phyloP scores from a whole-genome alignment of 1,139 yeast species.

The Pichia sp. region DNA sequence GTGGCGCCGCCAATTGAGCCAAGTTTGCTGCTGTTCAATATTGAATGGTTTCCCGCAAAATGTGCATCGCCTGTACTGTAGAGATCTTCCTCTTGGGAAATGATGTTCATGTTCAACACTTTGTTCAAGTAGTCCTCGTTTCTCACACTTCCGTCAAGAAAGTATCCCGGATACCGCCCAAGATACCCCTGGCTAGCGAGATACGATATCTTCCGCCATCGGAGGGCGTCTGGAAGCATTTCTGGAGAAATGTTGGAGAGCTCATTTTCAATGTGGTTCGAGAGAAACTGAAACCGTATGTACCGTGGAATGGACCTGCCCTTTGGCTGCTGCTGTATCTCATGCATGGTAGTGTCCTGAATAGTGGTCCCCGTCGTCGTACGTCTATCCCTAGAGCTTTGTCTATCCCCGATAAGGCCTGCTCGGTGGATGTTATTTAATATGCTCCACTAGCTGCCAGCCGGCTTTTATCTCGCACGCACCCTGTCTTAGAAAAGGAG shows the following conservation, averaged over 20 bases:
- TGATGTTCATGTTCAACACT: conserved; percentile 3
- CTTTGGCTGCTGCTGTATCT: not conserved
- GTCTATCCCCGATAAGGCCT: not conserved
- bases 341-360: not conserved
- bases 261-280: conserved; percentile 11
- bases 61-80: not conserved
- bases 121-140: conserved; percentile 11
- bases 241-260: not conserved
- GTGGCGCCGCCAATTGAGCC: not conserved
- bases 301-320: conserved; percentile 6
- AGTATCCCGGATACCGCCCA: conserved; percentile 16
- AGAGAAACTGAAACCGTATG: conserved; percentile 6
- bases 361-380: not conserved
- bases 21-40: not conserved
- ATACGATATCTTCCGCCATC: conserved; percentile 13
- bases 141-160: conserved; percentile 7
- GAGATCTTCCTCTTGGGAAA: conserved; percentile 5
- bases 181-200: conserved; percentile 18
- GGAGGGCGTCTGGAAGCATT: conserved; percentile 9
- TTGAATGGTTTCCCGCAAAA: not conserved
- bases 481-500: not conserved
- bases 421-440: too few relatives aligned
- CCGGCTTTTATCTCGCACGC: not conserved
- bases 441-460: too few relatives aligned
- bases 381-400: not conserved